Evolutionary conservation across 2,329 filamentous ascomycete species (phyloP), one percentile per base, ranked within the genome.

Genomic region (Hirsutella minnesotensis): DNA sequence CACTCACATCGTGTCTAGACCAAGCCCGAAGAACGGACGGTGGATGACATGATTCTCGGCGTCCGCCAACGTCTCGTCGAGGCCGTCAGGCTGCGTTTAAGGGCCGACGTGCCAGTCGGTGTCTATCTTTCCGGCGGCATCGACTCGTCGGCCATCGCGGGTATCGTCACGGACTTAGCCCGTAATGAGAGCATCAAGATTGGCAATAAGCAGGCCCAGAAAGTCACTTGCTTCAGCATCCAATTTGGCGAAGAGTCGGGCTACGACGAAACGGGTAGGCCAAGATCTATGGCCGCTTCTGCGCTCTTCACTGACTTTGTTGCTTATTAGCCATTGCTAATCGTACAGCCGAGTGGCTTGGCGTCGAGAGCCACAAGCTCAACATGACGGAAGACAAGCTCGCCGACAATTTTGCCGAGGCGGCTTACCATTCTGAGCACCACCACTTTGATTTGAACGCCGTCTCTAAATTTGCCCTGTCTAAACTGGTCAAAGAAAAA

Each of bases 111-210:
- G 0, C 72, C 72, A 1, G 61, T 79, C 4, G 75, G 71, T 2
- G 59, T 79, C 40, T 78, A 74, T 44, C 58, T 79, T 0, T 71
- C 65, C 20, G 75, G 75, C 4, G 75, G 75, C 1, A 67, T 79
- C 40, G 75, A 79, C 51, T 76, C 72, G 0, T 77, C 73, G 0
- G 62, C 67, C 2, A 56, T 79, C 19, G 74, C 74, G 9, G 75
- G 75, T 3, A 75, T 79, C 50, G 67, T 70, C 2, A 67, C 66
- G 1, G 62, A 77, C 45, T 60, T 78, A 2, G 62, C 68, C 16
- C 60, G 64, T 33, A 60, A 71, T 39, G 56, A 70, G 40, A 63
- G 67, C 18, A 56, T 63, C 18, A 56, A 60, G 27, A 55, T 74
- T n/a, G 70, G 73, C 16, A 71, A 61, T 35, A 24, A 52, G 57